These are phyloP conservation scores for Waltiozyma sp. DNA, from an alignment of 1,139 yeast species.

Conservation along the genomic window DNA sequence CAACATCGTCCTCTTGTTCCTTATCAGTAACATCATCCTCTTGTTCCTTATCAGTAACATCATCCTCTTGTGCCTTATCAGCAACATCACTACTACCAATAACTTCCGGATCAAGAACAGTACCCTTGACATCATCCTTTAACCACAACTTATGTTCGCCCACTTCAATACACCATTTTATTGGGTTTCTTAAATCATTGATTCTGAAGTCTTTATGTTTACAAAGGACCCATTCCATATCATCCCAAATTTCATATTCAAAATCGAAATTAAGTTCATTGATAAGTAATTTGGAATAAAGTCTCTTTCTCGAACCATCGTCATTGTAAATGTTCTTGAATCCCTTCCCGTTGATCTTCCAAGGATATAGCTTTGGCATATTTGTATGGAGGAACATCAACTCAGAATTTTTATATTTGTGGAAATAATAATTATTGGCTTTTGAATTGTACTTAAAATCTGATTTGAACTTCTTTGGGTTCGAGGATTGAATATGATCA, in stretches of 20 bases:
- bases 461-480: constrained; percentile 9
- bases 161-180: constrained; percentile 13
- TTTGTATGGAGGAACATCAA: constrained; percentile 18
- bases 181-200: constrained; percentile 14
- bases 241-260: constrained; percentile 16
- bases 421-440: constrained; percentile 13
- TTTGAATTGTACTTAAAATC: constrained; percentile 8
- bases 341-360: constrained; percentile 18
- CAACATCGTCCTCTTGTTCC: no score
- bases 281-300: constrained; percentile 11
- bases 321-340: constrained; percentile 11
- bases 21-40: no score
- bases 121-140: constrained; percentile 3
- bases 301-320: constrained; percentile 13
- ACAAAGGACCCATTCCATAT: constrained; percentile 16
- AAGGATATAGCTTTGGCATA: constrained; percentile 19
- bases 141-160: constrained; percentile 12
- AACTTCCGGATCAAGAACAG: constrained; percentile 4
- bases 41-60: constrained; percentile 5
- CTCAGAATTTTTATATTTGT: constrained; percentile 12
- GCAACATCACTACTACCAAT: no score
- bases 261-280: constrained; percentile 16
- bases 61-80: constrained; percentile 4
- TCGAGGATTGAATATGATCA: constrained; percentile 18
- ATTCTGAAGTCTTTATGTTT: constrained; percentile 17